Evolutionary conservation across 2,329 filamentous ascomycete species (phyloP).

Genomic region (Septoria linicola): DNA sequence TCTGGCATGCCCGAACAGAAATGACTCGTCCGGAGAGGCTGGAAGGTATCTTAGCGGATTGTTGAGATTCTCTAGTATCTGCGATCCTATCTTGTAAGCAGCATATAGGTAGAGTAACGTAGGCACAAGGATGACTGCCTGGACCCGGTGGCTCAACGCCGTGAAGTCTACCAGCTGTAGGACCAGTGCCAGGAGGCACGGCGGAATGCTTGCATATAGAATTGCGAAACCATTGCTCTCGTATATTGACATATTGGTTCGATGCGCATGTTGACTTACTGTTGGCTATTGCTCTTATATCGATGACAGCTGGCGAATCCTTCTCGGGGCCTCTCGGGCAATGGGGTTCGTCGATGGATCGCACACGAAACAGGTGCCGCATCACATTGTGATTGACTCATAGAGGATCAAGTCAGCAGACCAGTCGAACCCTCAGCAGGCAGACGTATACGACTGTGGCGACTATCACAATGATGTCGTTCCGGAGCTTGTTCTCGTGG

Average conservation of each 20-base stretch:
- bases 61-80: not conserved
- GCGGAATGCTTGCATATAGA: not conserved
- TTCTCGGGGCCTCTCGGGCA: not conserved
- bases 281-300: not conserved
- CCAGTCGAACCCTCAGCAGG: not conserved
- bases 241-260: constrained; percentile 2
- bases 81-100: not conserved
- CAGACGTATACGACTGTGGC: not conserved
- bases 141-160: not conserved
- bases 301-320: not conserved
- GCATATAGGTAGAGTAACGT: not conserved
- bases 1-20: constrained; percentile 41
- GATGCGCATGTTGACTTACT: not conserved
- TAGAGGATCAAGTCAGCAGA: not conserved
- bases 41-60: constrained; percentile 5
- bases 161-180: not conserved
- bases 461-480: too few relatives aligned
- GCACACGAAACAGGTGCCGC: not conserved
- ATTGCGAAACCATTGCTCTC: constrained; percentile 5
- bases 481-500: too few relatives aligned
- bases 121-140: not conserved
- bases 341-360: not conserved
- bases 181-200: not conserved
- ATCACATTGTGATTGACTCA: not conserved
- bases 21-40: constrained; percentile 24